phyloP scores from a whole-genome alignment of 2,329 filamentous ascomycete genomes.

The Verticillium longisporum region DNA sequence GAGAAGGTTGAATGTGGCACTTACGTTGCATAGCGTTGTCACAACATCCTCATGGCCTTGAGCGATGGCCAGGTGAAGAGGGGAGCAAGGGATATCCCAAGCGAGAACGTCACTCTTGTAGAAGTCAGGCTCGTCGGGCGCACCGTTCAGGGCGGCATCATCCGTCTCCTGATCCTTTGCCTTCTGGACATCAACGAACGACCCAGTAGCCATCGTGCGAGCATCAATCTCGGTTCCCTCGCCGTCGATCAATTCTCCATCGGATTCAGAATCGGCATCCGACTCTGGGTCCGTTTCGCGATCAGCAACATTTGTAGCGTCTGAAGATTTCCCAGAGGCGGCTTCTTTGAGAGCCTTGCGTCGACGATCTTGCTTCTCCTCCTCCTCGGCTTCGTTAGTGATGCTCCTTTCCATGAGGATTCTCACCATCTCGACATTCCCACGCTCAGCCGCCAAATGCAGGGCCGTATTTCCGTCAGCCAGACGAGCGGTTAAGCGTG shows the following conservation, averaged over 20 bases:
- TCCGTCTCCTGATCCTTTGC: conserved; percentile 25
- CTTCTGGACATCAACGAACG: conserved; percentile 62
- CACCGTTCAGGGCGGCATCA: conserved; percentile 42
- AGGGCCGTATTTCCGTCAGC: conserved; percentile 76
- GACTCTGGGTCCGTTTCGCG: conserved; percentile 18
- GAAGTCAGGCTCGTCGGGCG: conserved; percentile 61
- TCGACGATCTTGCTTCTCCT: conserved; percentile 47
- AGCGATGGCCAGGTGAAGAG: conserved; percentile 73
- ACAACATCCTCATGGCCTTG: conserved; percentile 65
- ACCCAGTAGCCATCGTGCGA: conserved; percentile 56
- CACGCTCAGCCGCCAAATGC: conserved; percentile 71
- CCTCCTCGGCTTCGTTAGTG: conserved; percentile 63
- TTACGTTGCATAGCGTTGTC: conserved; percentile 56
- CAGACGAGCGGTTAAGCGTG: conserved; percentile 65
- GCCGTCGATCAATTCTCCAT: conserved; percentile 39
- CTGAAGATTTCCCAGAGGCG: conserved; percentile 13
- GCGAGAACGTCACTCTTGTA: conserved; percentile 73
- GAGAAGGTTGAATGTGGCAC: conserved; percentile 6
- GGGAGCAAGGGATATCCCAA: conserved; percentile 70
- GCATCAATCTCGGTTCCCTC: conserved; percentile 44
- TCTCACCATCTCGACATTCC: conserved; percentile 61
- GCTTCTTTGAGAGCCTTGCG: conserved; percentile 28
- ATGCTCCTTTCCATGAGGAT: conserved; percentile 68
- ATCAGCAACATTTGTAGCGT: conserved; percentile 11
- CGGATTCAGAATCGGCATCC: conserved; percentile 26